Evolutionary conservation across 495 filamentous ascomycete species (phyloP), one percentile per base, ranked within the genome.

Genomic region (Geoglossum glabrum): DNA sequence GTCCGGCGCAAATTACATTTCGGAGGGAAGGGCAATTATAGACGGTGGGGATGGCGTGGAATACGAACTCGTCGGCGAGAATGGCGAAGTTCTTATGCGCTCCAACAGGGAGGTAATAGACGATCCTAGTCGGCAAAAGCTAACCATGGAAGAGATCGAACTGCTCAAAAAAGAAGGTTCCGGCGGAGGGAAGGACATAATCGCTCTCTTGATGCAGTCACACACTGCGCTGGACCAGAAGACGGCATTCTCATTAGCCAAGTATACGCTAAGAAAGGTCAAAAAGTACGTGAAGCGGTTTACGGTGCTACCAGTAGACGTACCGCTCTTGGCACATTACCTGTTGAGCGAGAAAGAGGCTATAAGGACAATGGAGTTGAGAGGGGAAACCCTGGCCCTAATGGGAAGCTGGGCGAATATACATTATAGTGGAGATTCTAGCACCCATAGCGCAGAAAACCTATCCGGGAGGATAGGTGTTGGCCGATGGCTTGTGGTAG

Each of bases 201-300:
- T 98, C 55, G 81, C 83, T 36, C 92, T 86, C 67, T 76, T 98
- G 1, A 70, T 98, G 65, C 74, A 84, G 21, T 87, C 85, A 15
- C 92, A 98, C 69, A 78, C 80, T 3, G 85, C 83, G 0, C 71
- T 97, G 28, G 88, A 93, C 60, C 84, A 98, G 72, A 98, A 97
- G 73, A 96, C 92, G 0, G 77, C 83, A 1, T 98, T 94, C 68
- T 87, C 86, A 6, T 71, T 95, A 21, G 88, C 90, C 25, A 98
- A 98, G 67, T 98, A 98, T 65, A 93, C 88, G 50, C 72, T 97
- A 17, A 77, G 92, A 23, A 98, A 98, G 73, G 82, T 83, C 43
- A 90, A 82, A 67, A 98, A 98, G 71, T 97, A 93, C 65, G 77
- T 95, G 60, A 79, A 81, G 60, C 73, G 88, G 21, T 96, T 98